Evolutionary conservation across 2,329 filamentous ascomycete genomes (phyloP).

Genomic region (Rhinocladiella mackenziei): DNA sequence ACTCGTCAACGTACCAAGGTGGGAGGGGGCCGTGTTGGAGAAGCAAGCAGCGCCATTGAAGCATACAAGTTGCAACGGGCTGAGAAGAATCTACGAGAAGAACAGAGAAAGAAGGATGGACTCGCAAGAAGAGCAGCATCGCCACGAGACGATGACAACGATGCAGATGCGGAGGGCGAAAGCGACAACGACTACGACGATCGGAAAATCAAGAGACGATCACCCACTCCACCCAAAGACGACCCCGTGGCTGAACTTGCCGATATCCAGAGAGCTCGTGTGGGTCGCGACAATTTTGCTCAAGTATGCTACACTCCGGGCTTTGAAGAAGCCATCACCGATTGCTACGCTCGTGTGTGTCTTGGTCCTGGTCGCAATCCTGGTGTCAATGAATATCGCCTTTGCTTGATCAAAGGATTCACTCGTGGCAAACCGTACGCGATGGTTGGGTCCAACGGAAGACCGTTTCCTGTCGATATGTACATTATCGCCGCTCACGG

Average conservation of each 20-base stretch:
- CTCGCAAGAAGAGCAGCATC: conserved; percentile 47
- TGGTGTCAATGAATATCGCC: conserved; percentile 74
- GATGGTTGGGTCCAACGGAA: conserved; percentile 68
- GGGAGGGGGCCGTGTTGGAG: conserved; percentile 62
- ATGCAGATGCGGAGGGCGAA: conserved; percentile 64
- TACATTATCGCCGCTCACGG: conserved; percentile 80
- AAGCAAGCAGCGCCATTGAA: conserved; percentile 70
- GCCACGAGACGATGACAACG: conserved; percentile 54
- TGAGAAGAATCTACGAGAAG: conserved; percentile 51
- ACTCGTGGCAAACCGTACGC: conserved; percentile 76
- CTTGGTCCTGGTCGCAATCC: conserved; percentile 72
- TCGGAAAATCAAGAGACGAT: conserved; percentile 48
- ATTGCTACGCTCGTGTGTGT: conserved; percentile 80
- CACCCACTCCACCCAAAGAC: conserved; percentile 54
- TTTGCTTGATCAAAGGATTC: conserved; percentile 89
- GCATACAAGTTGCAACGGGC: conserved; percentile 59
- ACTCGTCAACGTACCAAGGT: conserved; percentile 66
- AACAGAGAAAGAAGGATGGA: conserved; percentile 44
- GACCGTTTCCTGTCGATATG: conserved; percentile 76
- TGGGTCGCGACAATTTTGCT: conserved; percentile 81
- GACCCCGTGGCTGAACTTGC: conserved; percentile 66
- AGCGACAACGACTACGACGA: conserved; percentile 77
- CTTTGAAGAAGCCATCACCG: conserved; percentile 75
- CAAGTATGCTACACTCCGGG: conserved; percentile 90
- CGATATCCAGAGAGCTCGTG: conserved; percentile 79